A percentile compares a stretch with the other conserved stretches of the same genome.
Evolutionary conservation across 768 basidiomycete species (phyloP).

Genomic region (Myochromella boudieri): DNA sequence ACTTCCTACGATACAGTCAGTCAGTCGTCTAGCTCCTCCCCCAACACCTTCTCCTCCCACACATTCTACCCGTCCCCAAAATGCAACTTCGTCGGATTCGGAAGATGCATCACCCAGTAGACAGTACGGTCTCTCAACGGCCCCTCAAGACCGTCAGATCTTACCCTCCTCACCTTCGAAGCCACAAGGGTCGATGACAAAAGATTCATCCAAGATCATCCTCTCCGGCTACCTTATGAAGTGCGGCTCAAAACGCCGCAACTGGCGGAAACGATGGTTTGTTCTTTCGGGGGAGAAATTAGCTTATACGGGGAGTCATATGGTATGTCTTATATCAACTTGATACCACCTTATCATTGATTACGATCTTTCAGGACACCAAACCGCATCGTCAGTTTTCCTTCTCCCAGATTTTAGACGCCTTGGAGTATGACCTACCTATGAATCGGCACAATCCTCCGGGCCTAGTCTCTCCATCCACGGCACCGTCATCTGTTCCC

Average conservation of each 20-base stretch:
- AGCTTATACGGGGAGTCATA: conserved; percentile 89
- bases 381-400: conserved; percentile 87
- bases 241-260: conserved; percentile 88
- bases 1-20: conserved; percentile 26
- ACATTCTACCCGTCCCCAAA: conserved; percentile 39
- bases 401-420: conserved; percentile 84
- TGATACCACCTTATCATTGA: not conserved
- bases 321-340: conserved; percentile 57
- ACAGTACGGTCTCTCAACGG: conserved; percentile 39
- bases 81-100: conserved; percentile 75
- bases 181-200: conserved; percentile 28
- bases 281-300: conserved; percentile 86
- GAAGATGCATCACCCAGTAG: conserved; percentile 62
- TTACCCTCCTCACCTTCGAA: conserved; percentile 46
- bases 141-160: conserved; percentile 43
- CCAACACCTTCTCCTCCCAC: conserved; percentile 51
- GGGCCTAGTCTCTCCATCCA: conserved; percentile 27
- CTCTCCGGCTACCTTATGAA: conserved; percentile 95
- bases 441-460: conserved; percentile 49
- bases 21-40: conserved; percentile 29
- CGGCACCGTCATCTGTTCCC: conserved; percentile 33
- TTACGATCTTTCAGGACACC: conserved; percentile 65
- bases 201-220: conserved; percentile 77
- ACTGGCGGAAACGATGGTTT: conserved; percentile 98
- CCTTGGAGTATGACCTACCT: conserved; percentile 81